Conservation (phyloP, 1,139 yeast species). For the Yamadazyma atlantica region DNA sequence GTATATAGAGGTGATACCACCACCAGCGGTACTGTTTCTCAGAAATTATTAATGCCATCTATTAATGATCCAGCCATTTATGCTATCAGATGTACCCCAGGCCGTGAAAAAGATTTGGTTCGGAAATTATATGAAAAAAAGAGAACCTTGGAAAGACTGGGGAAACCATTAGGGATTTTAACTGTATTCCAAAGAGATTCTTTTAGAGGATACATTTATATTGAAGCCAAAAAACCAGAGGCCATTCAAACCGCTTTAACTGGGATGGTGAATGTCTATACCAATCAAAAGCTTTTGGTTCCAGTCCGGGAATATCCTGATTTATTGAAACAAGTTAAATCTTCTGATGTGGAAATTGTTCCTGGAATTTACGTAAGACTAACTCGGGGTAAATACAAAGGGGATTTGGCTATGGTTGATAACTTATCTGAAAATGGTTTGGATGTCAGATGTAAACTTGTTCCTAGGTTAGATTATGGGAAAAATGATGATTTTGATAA, state of each 20-base stretch:
- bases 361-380: conserved; percentile 93
- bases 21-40: conserved; percentile 81
- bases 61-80: conserved; percentile 96
- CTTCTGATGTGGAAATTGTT: conserved; percentile 81
- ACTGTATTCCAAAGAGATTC: conserved; percentile 96
- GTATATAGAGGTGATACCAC: conserved; percentile 84
- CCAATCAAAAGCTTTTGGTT: conserved; percentile 72
- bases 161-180: conserved; percentile 66
- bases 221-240: conserved; percentile 91
- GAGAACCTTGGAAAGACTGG: conserved; percentile 61
- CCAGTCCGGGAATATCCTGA: conserved; percentile 97
- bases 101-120: conserved; percentile 89
- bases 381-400: conserved; percentile 87
- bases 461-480: conserved; percentile 92
- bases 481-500: conserved; percentile 58
- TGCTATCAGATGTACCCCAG: conserved; percentile 92
- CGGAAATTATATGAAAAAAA: conserved; percentile 81
- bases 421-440: conserved; percentile 92
- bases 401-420: conserved; percentile 91
- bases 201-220: conserved; percentile 85
- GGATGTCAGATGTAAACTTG: conserved; percentile 87
- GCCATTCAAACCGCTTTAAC: conserved; percentile 86
- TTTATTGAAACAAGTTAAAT: conserved; percentile 83
- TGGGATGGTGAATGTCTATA: conserved; percentile 85
- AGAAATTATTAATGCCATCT: conserved; percentile 88